phyloP scores from a whole-genome alignment of 2,329 filamentous ascomycete genomes.

The Zelopaecilomyces penicillatus region DNA sequence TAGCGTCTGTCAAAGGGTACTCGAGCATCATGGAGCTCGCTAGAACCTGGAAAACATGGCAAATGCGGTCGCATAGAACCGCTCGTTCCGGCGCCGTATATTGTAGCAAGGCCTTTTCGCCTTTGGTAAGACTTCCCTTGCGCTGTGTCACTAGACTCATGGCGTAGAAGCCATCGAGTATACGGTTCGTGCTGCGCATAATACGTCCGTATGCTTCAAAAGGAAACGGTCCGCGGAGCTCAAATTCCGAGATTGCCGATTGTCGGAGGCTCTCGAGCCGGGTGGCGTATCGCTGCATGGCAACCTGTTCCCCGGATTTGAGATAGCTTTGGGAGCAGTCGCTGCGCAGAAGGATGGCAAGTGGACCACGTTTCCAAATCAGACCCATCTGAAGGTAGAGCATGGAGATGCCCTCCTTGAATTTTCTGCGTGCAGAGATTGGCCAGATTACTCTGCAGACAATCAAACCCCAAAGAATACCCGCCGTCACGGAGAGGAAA shows the following conservation, averaged over 20 bases:
- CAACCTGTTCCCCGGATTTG: constrained; percentile 72
- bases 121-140: constrained; percentile 61
- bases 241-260: constrained; percentile 69
- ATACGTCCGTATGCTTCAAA: constrained; percentile 60
- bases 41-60: constrained; percentile 71
- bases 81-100: constrained; percentile 72
- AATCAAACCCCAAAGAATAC: constrained; percentile 80
- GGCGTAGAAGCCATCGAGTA: constrained; percentile 82
- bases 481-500: constrained; percentile 70
- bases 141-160: constrained; percentile 86
- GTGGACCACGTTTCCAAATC: constrained; percentile 83
- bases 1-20: constrained; percentile 74
- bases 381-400: constrained; percentile 86
- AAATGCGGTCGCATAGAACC: constrained; percentile 74
- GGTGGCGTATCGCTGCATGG: constrained; percentile 65
- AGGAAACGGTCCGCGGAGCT: constrained; percentile 74
- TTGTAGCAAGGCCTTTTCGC: constrained; percentile 66
- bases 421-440: constrained; percentile 72
- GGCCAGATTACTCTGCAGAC: constrained; percentile 83
- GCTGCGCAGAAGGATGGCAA: constrained; percentile 61
- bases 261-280: constrained; percentile 62
- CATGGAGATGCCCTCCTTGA: constrained; percentile 75
- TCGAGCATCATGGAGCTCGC: constrained; percentile 84
- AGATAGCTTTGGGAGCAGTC: constrained; percentile 59
- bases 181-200: constrained; percentile 64